Evolutionary conservation across 2,329 filamentous ascomycete genomes (phyloP).

Genomic region (Hirsutella thompsonii): DNA sequence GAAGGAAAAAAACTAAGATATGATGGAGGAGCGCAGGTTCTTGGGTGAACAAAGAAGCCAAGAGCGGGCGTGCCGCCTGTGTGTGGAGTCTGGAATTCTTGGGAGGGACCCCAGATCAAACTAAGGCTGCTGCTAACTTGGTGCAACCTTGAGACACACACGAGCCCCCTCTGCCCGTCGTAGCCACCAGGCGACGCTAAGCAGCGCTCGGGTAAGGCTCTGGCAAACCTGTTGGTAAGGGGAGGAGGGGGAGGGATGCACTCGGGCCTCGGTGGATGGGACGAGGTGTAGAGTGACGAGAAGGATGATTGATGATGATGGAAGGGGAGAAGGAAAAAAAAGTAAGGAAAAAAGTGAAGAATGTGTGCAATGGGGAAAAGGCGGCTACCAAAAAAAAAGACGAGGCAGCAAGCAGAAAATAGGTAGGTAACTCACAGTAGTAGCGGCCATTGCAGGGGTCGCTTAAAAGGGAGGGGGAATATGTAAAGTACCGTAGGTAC

Average conservation of each 20-base stretch:
- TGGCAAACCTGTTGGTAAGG: background rate
- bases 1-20: background rate
- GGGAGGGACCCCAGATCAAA: slow-evolving; percentile 12
- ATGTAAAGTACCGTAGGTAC: no score
- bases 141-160: slow-evolving; percentile 22
- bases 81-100: slow-evolving; percentile 5
- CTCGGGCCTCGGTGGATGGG: background rate
- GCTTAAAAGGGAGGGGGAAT: no score
- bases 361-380: no score
- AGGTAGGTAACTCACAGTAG: slow-evolving; percentile 20
- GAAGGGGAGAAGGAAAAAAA: no score
- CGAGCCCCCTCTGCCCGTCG: slow-evolving; percentile 22
- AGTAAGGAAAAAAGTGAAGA: slow-evolving; percentile 1
- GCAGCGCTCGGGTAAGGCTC: background rate
- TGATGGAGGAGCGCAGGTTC: background rate
- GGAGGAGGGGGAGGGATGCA: no score
- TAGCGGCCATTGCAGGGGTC: slow-evolving; percentile 19
- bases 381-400: no score
- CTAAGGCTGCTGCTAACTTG: slow-evolving; percentile 16
- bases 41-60: background rate
- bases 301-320: no score
- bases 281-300: no score
- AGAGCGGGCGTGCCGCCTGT: slow-evolving; percentile 4
- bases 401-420: background rate
- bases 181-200: slow-evolving; percentile 7